Percentiles rank a stretch among this genome's conserved stretches.
Conservation (phyloP, 2,329 filamentous ascomycete species). For the Monilinia vaccinii-corymbosi region DNA sequence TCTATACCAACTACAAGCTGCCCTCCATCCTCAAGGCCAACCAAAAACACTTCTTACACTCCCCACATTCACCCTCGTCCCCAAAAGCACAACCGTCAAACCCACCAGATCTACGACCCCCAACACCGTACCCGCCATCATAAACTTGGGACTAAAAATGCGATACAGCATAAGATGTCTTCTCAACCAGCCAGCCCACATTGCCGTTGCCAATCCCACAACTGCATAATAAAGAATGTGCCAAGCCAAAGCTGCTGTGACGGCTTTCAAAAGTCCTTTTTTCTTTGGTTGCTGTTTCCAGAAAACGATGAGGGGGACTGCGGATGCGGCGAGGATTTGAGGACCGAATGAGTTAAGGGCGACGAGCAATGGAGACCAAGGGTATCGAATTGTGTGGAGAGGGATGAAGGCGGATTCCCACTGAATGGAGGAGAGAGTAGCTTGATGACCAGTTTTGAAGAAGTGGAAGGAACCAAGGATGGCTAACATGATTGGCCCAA, state of each 20-base stretch:
- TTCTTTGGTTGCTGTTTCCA: constrained; percentile 84
- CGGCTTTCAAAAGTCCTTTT: constrained; percentile 37
- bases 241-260: constrained; percentile 61
- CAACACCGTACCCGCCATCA: constrained; percentile 66
- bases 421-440: constrained; percentile 76
- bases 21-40: constrained; percentile 31
- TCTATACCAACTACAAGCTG: not conserved
- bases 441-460: constrained; percentile 97
- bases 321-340: constrained; percentile 72
- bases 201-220: constrained; percentile 75
- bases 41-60: constrained; percentile 87
- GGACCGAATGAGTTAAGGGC: constrained; percentile 81
- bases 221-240: constrained; percentile 78
- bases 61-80: constrained; percentile 65
- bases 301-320: constrained; percentile 71
- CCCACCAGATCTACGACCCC: constrained; percentile 69
- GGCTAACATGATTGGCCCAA: constrained; percentile 76
- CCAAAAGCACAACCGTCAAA: constrained; percentile 61
- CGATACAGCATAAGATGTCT: constrained; percentile 95
- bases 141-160: constrained; percentile 85
- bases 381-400: constrained; percentile 72
- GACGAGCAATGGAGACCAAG: constrained; percentile 78
- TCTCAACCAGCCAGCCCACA: constrained; percentile 80
- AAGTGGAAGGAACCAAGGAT: constrained; percentile 90
- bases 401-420: constrained; percentile 96